Percentiles rank a stretch among this genome's conserved stretches.
These are phyloP conservation scores for Rhipidocladum racemiflorum DNA, from an alignment of 176 grass and related monocot species.

Conservation along the genomic window DNA sequence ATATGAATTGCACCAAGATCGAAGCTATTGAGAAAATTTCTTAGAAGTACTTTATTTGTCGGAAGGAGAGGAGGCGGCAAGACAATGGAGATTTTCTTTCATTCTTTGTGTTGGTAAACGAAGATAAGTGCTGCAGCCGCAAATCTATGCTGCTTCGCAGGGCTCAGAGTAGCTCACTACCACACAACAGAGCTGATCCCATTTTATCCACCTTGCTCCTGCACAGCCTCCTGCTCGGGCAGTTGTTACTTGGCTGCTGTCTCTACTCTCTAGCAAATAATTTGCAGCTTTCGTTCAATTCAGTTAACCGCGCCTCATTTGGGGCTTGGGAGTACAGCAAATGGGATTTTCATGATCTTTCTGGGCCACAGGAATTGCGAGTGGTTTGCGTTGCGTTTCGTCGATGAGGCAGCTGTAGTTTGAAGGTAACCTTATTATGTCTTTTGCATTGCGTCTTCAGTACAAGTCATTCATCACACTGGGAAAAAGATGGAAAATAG, in stretches of 20 bases:
- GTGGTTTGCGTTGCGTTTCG: constrained; percentile 17
- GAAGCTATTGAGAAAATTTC: background rate
- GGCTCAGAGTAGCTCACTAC: constrained; percentile 24
- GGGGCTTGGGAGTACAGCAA: background rate
- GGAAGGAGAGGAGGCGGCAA: background rate
- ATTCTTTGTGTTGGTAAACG: constrained; percentile 14
- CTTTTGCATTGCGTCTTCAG: too few species aligned
- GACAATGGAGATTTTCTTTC: too few species aligned
- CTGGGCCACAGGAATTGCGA: background rate
- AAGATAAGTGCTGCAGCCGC: constrained; percentile 27
- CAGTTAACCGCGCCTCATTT: background rate
- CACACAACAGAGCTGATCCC: constrained; percentile 35
- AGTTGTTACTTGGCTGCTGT: constrained; percentile 1
- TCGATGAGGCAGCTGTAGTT: background rate
- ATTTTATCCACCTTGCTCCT: constrained; percentile 28
- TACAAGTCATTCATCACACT: background rate
- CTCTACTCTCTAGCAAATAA: background rate
- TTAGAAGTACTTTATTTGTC: background rate
- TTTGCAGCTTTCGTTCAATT: background rate
- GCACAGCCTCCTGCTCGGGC: background rate
- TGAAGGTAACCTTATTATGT: background rate
- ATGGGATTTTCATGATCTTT: background rate
- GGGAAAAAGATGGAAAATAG: background rate
- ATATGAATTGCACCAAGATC: background rate
- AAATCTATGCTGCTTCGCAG: constrained; percentile 41